Percentiles rank a stretch among this genome's conserved stretches.
phyloP scores from a whole-genome alignment of 805 yeast species.

The Yamadazyma takamatsuzukensis region DNA sequence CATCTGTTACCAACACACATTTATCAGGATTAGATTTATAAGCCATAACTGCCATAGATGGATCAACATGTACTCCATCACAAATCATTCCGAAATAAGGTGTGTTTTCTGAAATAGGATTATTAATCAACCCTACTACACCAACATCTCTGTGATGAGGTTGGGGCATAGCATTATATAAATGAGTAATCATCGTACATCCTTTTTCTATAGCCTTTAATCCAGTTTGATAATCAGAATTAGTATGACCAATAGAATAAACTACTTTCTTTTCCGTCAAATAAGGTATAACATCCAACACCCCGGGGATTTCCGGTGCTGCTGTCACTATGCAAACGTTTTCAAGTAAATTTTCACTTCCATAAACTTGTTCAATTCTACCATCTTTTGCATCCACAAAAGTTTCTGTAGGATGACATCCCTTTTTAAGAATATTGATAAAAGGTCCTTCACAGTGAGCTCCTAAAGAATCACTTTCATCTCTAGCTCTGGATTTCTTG shows the following conservation, averaged over 20 bases:
- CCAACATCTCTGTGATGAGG: conserved; percentile 60
- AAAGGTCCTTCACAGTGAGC: conserved; percentile 64
- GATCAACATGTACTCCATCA: conserved; percentile 60
- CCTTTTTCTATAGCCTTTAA: conserved; percentile 47
- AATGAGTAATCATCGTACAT: conserved; percentile 58
- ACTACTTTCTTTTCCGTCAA: conserved; percentile 30
- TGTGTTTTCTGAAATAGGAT: conserved; percentile 20
- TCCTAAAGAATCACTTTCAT: conserved; percentile 46
- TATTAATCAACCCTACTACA: conserved; percentile 45
- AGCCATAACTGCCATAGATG: conserved; percentile 47
- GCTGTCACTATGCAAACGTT: conserved; percentile 45
- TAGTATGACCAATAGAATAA: conserved; percentile 48
- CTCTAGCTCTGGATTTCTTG: conserved; percentile 25
- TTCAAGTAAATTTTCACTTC: conserved; percentile 27
- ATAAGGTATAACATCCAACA: conserved; percentile 39
- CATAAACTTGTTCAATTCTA: conserved; percentile 34
- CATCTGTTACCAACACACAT: conserved; percentile 55
- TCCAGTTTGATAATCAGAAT: conserved; percentile 35
- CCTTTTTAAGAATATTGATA: conserved; percentile 44
- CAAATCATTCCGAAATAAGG: conserved; percentile 55
- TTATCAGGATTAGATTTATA: conserved; percentile 51
- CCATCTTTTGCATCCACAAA: conserved; percentile 36
- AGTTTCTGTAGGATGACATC: conserved; percentile 49
- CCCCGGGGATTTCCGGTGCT: conserved; percentile 51
- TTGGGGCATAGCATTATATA: conserved; percentile 61